Conservation (phyloP, 1,284 basidiomycete species). For the Ganoderma lingzhi region DNA sequence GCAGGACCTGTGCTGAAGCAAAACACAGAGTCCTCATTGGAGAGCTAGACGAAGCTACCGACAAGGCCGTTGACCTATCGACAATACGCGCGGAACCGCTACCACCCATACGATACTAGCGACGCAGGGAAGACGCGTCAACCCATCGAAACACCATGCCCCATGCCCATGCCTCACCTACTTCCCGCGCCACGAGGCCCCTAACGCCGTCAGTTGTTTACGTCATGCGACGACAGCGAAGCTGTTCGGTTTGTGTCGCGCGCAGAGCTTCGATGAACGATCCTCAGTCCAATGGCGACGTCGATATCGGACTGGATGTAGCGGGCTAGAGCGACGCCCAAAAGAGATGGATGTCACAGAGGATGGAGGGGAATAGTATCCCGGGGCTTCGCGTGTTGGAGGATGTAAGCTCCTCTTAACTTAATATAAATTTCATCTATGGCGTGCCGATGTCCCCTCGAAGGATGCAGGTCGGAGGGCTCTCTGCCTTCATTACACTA, state of each 20-base stretch:
- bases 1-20: not conserved
- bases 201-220: not conserved
- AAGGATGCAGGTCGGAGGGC: not conserved
- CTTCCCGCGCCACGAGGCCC: not conserved
- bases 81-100: constrained; percentile 90
- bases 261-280: not conserved
- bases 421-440: not conserved
- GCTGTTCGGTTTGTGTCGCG: not conserved
- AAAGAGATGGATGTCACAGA: too few relatives aligned
- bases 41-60: constrained; percentile 88
- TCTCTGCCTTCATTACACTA: not conserved
- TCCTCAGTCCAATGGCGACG: not conserved
- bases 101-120: constrained; percentile 76
- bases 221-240: not conserved
- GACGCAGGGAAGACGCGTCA: not conserved
- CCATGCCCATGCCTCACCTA: not conserved
- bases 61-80: constrained; percentile 81
- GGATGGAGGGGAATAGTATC: too few relatives aligned
- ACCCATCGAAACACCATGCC: not conserved
- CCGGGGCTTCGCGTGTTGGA: not conserved
- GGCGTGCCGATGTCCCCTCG: not conserved
- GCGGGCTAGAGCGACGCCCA: not conserved
- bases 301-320: not conserved
- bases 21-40: constrained; percentile 83
- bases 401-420: not conserved